Evolutionary conservation across 2,329 filamentous ascomycete species (phyloP), one percentile per base, ranked within the genome.

Genomic region (Penicillium sp.): DNA sequence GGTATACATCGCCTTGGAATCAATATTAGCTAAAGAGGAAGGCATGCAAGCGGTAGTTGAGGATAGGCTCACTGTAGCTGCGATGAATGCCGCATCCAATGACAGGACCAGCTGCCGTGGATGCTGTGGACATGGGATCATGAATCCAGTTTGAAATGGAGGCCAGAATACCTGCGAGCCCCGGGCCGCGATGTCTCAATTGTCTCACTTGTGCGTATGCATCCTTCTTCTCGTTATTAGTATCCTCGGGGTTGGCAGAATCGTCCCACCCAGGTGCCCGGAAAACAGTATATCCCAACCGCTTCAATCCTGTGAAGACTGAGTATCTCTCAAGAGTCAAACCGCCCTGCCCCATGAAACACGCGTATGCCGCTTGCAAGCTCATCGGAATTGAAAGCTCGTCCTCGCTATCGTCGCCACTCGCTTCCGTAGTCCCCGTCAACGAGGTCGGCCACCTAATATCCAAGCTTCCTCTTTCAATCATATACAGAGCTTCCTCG

Each of bases 401-500:
- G 55, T 82, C 80, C 33, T 85, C 78, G 23, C 43, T 9, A 9
- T 49, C 47, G 2, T 66, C 62, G 6, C 69, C 69, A 6, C 71
- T 23, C 20, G 2, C 68, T 35, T 65, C 64, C 1, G 53, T 57
- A 15, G 53, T 49, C 4, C 61, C 66, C 2, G 65, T 66, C 42
- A 58, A 59, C 53, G 73, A 73, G 43, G 77, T 74, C 2, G 90
- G 90, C 90, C 90, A 97, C 79, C 92, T 87, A 40, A 97, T 82
- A 72, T 97, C 91, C 66, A 97, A 67, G 45, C 85, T 92, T 0
- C 93, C 94, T 66, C 94, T 81, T 77, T 99, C 94, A 8, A 97
- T 80, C 59, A 97, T 73, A 67, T 92, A 97, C 51, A 99, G 79
- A 6, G 92, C 90, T 74, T 99, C 94, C 70, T 99, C 94, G 0